Base-by-base conservation (phyloP, 805 yeast genomes). In the Suhomyces xylopsoci region DNA sequence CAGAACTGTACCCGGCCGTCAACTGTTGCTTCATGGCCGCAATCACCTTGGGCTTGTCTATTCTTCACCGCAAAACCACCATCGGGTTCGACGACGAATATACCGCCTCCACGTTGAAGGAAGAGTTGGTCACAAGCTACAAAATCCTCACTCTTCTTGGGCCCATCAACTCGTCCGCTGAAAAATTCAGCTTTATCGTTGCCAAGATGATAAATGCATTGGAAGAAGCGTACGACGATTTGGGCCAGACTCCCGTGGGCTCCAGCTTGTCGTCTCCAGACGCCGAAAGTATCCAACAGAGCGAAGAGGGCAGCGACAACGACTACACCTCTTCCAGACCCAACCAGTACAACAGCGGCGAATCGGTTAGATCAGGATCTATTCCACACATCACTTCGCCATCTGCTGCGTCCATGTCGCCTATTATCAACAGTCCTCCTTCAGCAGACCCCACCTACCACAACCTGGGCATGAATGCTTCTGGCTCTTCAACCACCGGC, bases 1-100 rank as follows among this genome's bases (percentile, higher is more conserved):
- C 69, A 32, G 74, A 70, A 51, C 76, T 74, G 47, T 60, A 70
- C 48, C 59, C 68, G 19, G 57, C 69, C 34, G 61, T 66, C 6
- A 68, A 69, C 15, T 64, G 65, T 40, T 58, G 69, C 3, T 73
- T 73, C 51, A 69, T 67, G 54, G 70, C 78, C 1, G 76, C 76
- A 1, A 57, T 74, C 15, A 63, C 70, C 1, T 53, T 74, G 20
- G 77, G 77, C 0, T 48, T 70, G 2, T 58, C 67, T 24, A 55
- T 70, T 24, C 55, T 73, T 48, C 62, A 60, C 28, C 51, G 60
- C 7, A 55, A 58, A 28, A 44, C 15, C 17, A 48, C 44, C 15
- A 48, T 51, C 3, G 41, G 45, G 4, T 54, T 49, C n/a, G 48
- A 50, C n/a, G 61, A 59, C 20, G 62, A 59, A n/a, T 59, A 52